Base-by-base conservation (phyloP, 441 rosid genomes). In the Pelargonium australe region DNA sequence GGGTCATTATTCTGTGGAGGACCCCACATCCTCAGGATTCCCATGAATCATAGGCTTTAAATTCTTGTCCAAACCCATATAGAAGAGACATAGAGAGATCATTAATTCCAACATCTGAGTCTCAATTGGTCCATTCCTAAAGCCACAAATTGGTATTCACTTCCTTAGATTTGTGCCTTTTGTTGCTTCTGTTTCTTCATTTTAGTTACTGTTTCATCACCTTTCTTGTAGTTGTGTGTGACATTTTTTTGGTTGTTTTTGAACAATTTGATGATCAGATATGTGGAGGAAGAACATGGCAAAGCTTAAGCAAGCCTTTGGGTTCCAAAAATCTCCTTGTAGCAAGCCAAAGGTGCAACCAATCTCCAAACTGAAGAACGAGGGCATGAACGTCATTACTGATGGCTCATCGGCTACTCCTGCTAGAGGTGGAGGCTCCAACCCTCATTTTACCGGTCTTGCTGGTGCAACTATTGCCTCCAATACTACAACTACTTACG, bases 261-360 rank as follows among this genome's bases (percentile, higher is more conserved):
- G 62, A 57, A 20, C 62, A 57, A 16, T 4, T 57, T 57, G 19
- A 11, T 57, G 19, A 17, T 1, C 62, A 17, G 28, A 57, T 4
- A 57, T 57, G 62, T 57, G 62, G 62, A 57, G 9, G 62, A 57
- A 57, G 20, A 57, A 57, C 61, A 55, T 55, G 61, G 61, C 23
- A 55, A 55, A 55, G 61, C 61, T 55, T 5, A 55, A 55, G 13
- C 23, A 55, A 10, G 61, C 25, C 2, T 16, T 55, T 5, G 61
- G 61, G 6, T 14, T 55, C 23, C 20, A 16, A 14, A 55, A 55
- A 55, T 55, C 61, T 5, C 1, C 62, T 57, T 57, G 28, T 23
- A 2, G 62, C 62, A 57, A 7, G 25, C 2, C 17, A 19, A 17
- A 57, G 25, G 11, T 16, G 62, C 62, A 17, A 6, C 7, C 16